A percentile compares a stretch with the other conserved stretches of the same genome.
Evolutionary conservation across 2,329 filamentous ascomycete genomes (phyloP).

Genomic region (Aspergillus fijiensis): DNA sequence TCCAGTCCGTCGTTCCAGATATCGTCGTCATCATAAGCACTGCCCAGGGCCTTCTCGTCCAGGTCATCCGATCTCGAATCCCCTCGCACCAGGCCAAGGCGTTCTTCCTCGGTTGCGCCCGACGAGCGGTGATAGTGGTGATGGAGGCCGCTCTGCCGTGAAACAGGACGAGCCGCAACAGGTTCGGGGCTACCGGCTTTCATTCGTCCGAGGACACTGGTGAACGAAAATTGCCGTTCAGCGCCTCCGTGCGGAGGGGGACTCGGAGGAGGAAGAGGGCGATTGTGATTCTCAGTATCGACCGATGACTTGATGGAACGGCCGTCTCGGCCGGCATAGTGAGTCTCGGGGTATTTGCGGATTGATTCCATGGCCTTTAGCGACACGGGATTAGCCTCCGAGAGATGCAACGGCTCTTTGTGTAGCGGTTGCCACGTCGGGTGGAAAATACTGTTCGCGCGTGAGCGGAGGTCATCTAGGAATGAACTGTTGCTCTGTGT

Average conservation of each 20-base stretch:
- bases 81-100: constrained; percentile 76
- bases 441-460: constrained; percentile 39
- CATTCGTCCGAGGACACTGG: constrained; percentile 70
- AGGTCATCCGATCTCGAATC: constrained; percentile 49
- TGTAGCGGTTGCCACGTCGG: constrained; percentile 35
- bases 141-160: constrained; percentile 35
- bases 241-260: constrained; percentile 54
- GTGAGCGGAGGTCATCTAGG: constrained; percentile 39
- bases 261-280: constrained; percentile 21
- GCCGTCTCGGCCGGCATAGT: constrained; percentile 33
- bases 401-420: constrained; percentile 46
- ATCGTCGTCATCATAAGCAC: constrained; percentile 21
- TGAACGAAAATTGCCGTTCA: constrained; percentile 85
- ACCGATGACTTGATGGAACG: constrained; percentile 18
- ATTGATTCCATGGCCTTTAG: constrained; percentile 59
- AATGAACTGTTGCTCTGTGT: constrained; percentile 36
- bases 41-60: constrained; percentile 30
- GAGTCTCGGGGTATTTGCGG: constrained; percentile 47
- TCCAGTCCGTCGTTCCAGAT: constrained; percentile 11
- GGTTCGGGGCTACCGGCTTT: constrained; percentile 24
- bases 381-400: constrained; percentile 54
- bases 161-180: constrained; percentile 29
- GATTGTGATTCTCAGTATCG: constrained; percentile 28
- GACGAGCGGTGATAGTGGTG: constrained; percentile 44
- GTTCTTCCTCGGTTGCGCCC: constrained; percentile 74